phyloP scores from a whole-genome alignment of 192 early-diverging fungal species.

The Rhizophagus sp. region DNA sequence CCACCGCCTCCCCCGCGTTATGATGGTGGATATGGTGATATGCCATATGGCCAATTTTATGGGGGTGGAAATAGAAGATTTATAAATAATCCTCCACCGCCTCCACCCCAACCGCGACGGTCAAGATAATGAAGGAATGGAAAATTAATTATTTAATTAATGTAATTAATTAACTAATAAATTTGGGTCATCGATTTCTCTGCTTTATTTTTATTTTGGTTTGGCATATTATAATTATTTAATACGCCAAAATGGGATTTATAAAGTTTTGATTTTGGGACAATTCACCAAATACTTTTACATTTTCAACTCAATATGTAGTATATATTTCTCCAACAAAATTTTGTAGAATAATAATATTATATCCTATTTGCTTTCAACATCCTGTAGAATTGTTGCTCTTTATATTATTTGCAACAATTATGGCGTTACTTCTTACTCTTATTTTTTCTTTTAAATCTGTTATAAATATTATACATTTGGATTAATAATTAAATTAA shows the following conservation, averaged over 20 bases:
- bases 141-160: neutral
- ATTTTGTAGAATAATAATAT: no score
- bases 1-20: slow-evolving; percentile 25
- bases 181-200: neutral
- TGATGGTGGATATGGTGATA: slow-evolving; percentile 33
- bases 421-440: neutral
- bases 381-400: neutral
- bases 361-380: no score
- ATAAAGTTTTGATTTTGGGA: neutral
- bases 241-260: neutral
- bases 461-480: neutral
- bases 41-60: slow-evolving; percentile 29
- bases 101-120: slow-evolving; percentile 17
- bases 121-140: slow-evolving; percentile 7
- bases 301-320: neutral
- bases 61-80: slow-evolving; percentile 28
- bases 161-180: neutral
- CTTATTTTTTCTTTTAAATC: neutral
- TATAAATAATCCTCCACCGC: slow-evolving; percentile 24
- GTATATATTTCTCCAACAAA: neutral
- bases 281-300: neutral
- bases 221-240: neutral
- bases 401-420: neutral
- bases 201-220: neutral
- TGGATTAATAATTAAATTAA: neutral